A percentile compares a stretch with the other conserved stretches of the same genome.
Conservation (phyloP, 1,284 basidiomycete genomes). For the Ceratobasidium sp. region DNA sequence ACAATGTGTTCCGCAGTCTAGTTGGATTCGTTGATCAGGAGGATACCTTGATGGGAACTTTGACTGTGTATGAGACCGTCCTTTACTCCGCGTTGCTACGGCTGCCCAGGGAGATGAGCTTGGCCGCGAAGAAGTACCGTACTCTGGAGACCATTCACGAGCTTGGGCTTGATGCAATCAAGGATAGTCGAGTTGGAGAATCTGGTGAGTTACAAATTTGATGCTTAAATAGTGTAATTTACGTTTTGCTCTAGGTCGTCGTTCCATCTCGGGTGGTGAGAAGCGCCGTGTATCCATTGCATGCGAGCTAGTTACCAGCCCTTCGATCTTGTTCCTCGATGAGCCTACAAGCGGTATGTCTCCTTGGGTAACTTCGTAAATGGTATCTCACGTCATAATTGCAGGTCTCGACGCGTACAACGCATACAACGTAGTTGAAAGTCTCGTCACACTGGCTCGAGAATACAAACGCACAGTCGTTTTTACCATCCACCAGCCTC, state of each 20-base stretch:
- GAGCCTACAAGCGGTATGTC: conserved; percentile 90
- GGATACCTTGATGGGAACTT: conserved; percentile 93
- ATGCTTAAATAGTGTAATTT: not conserved
- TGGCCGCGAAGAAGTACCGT: conserved; percentile 91
- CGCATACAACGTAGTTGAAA: conserved; percentile 92
- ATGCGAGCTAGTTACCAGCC: conserved; percentile 97
- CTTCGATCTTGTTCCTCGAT: conserved; percentile 93
- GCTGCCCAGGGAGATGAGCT: conserved; percentile 91
- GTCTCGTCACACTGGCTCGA: conserved; percentile 81
- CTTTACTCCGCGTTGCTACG: conserved; percentile 90
- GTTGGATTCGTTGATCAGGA: conserved; percentile 98
- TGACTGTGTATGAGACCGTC: conserved; percentile 98
- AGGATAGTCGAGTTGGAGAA: conserved; percentile 88
- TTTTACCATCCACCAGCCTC: conserved; percentile 98
- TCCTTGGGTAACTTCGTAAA: not conserved
- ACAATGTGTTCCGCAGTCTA: conserved; percentile 81
- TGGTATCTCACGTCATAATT: not conserved
- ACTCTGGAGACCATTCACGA: conserved; percentile 97
- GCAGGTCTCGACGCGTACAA: conserved; percentile 92
- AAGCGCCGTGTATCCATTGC: conserved; percentile 96
- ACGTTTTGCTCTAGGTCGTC: conserved; percentile 57
- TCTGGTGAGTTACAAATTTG: conserved; percentile 59
- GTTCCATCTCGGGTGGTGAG: conserved; percentile 94
- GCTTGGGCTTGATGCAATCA: conserved; percentile 89
- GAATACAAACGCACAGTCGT: conserved; percentile 95